Conservation (phyloP, 352 stramenopile genomes). For the Pseudoperonospora humuli region DNA sequence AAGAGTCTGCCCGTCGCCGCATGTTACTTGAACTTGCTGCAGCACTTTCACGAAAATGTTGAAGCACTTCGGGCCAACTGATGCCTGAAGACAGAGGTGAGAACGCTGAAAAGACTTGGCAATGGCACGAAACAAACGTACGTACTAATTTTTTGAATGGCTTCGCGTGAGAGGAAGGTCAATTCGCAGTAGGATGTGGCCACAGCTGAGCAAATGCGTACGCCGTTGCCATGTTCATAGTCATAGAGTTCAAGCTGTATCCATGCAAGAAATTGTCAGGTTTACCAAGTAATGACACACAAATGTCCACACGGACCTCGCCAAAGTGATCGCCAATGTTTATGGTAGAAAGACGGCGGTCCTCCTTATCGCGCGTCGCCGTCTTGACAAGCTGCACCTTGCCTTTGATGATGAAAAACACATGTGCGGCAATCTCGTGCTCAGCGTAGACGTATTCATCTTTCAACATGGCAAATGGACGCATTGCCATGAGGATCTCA, state of each 20-base stretch:
- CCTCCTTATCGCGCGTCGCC: conserved; percentile 29
- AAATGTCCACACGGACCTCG: conserved; percentile 56
- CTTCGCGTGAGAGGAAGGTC: conserved; percentile 69
- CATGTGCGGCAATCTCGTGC: conserved; percentile 76
- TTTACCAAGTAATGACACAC: too few relatives aligned
- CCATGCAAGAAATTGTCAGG: neutral
- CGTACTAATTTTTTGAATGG: conserved; percentile 65
- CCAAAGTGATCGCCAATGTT: conserved; percentile 66
- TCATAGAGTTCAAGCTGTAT: conserved; percentile 75
- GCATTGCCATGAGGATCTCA: conserved; percentile 78
- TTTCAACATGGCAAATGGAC: conserved; percentile 63
- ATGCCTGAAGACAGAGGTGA: conserved; percentile 23
- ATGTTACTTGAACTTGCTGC: conserved; percentile 36
- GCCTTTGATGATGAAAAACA: conserved; percentile 79
- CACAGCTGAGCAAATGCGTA: conserved; percentile 76
- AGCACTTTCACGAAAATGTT: conserved; percentile 52
- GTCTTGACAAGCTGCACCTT: conserved; percentile 61
- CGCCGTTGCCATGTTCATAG: conserved; percentile 64
- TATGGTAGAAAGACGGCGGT: conserved; percentile 40
- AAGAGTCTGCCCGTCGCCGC: conserved; percentile 25
- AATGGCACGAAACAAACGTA: neutral
- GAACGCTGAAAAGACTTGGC: neutral
- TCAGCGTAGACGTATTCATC: conserved; percentile 77
- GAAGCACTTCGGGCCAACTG: conserved; percentile 64
- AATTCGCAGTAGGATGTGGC: conserved; percentile 72